Percentiles rank a stretch among this genome's conserved stretches.
These are phyloP conservation scores for Codiaeum variegatum DNA, from an alignment of 441 rosid genomes.

Conservation along the genomic window DNA sequence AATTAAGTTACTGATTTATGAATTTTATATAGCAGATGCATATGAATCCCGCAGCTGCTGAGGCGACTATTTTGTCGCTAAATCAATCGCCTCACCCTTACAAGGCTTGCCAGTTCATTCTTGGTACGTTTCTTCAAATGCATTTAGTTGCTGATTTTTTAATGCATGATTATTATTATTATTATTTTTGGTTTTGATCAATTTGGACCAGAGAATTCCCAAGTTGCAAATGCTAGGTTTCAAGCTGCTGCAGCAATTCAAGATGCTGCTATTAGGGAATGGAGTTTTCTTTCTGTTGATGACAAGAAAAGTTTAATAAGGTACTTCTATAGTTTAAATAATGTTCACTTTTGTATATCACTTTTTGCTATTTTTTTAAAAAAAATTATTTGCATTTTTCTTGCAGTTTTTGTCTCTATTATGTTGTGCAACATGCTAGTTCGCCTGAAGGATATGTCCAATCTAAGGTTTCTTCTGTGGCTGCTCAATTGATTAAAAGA, in stretches of 20 bases:
- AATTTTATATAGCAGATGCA: slow-evolving; percentile 50
- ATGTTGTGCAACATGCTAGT: slow-evolving; percentile 76
- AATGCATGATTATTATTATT: background rate
- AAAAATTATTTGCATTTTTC: slow-evolving; percentile 13
- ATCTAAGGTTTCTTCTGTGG: slow-evolving; percentile 90
- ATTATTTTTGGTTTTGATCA: slow-evolving; percentile 5
- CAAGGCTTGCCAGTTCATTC: slow-evolving; percentile 78
- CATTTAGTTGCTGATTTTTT: background rate
- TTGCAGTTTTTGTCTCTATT: slow-evolving; percentile 83
- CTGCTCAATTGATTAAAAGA: slow-evolving; percentile 93
- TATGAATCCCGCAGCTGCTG: slow-evolving; percentile 75
- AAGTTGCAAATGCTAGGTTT: slow-evolving; percentile 87
- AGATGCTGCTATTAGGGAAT: slow-evolving; percentile 94
- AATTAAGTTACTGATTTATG: background rate
- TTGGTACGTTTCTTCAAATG: slow-evolving; percentile 42
- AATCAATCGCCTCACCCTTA: slow-evolving; percentile 86
- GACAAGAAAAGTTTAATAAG: slow-evolving; percentile 77
- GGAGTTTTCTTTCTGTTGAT: slow-evolving; percentile 72
- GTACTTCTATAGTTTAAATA: slow-evolving; percentile 27
- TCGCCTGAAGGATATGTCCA: slow-evolving; percentile 82
- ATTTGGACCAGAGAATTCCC: slow-evolving; percentile 66
- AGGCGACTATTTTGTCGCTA: slow-evolving; percentile 73
- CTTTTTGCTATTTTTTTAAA: background rate
- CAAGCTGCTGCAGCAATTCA: slow-evolving; percentile 95
- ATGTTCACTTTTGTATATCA: background rate